phyloP scores from a whole-genome alignment of 176 grass and related monocot species.

The Eragrostis curvula region DNA sequence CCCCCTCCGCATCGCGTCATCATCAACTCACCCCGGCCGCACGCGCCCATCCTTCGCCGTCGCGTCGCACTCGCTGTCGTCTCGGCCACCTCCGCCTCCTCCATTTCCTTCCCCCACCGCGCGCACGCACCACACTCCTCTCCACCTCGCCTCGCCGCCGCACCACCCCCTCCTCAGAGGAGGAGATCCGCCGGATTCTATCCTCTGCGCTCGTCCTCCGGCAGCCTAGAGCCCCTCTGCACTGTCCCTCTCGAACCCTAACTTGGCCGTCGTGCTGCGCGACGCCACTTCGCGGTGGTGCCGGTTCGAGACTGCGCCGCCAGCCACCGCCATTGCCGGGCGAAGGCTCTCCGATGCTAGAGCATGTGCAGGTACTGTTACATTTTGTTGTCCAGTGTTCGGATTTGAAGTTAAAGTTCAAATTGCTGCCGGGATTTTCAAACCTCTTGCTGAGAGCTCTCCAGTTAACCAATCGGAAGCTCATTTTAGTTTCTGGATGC shows the following conservation, averaged over 20 bases:
- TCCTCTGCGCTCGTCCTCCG: background rate
- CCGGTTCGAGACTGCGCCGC: background rate
- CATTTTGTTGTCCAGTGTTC: background rate
- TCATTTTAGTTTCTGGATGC: background rate
- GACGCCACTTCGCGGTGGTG: background rate
- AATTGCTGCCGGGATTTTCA: background rate
- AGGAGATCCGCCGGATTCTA: slow-evolving; percentile 12
- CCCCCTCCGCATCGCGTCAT: background rate
- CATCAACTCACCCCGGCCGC: background rate
- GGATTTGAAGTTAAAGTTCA: background rate
- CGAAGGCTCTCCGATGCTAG: background rate
- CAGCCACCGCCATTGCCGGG: background rate
- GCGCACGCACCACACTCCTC: background rate
- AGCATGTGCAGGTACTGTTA: slow-evolving; percentile 8
- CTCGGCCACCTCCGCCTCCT: background rate
- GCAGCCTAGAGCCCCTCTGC: background rate
- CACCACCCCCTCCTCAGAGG: background rate
- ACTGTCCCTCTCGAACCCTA: background rate
- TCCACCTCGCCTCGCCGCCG: background rate
- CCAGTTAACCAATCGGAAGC: background rate
- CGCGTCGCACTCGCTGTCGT: background rate
- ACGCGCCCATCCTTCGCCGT: background rate
- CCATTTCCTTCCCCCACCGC: background rate
- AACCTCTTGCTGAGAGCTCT: background rate
- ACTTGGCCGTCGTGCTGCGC: background rate